Conservation (phyloP, 2,329 filamentous ascomycete genomes). For the Claviceps maximensis region DNA sequence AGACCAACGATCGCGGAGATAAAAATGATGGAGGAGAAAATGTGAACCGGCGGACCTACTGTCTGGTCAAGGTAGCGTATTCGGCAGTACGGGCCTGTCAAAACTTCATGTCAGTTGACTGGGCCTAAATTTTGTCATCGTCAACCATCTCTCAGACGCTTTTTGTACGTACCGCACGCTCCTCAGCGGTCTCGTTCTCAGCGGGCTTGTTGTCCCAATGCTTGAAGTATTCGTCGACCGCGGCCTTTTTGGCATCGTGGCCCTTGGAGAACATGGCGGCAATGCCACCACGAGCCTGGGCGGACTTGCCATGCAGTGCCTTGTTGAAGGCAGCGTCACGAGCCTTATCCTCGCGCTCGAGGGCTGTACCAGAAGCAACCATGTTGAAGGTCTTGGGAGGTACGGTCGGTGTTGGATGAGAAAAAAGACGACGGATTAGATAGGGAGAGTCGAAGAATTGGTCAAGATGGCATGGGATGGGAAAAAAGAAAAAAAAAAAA, state of each 20-base stretch:
- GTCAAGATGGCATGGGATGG: neutral
- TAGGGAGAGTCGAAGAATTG: neutral
- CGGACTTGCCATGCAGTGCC: conserved; percentile 65
- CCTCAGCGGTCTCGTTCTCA: conserved; percentile 69
- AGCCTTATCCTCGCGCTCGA: conserved; percentile 71
- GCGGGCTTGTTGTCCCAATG: conserved; percentile 82
- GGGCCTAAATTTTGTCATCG: neutral
- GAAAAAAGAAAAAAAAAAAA: neutral
- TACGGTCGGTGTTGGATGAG: neutral
- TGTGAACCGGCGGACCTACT: conserved; percentile 50
- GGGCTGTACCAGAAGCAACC: conserved; percentile 28
- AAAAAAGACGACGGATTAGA: conserved; percentile 3
- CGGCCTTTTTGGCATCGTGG: conserved; percentile 57
- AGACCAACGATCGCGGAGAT: conserved; percentile 9
- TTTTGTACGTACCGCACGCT: conserved; percentile 51
- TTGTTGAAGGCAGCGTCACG: conserved; percentile 89
- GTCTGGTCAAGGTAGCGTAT: conserved; percentile 85
- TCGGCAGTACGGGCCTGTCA: conserved; percentile 64
- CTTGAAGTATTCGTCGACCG: conserved; percentile 88
- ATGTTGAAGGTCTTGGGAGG: conserved; percentile 23
- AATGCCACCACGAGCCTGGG: conserved; percentile 58
- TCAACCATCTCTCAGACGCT: neutral
- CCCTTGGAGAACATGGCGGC: conserved; percentile 80
- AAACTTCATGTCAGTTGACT: conserved; percentile 8
- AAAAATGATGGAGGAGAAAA: neutral